Conservation (phyloP, 2,329 filamentous ascomycete species). For the Amphichorda felina region DNA sequence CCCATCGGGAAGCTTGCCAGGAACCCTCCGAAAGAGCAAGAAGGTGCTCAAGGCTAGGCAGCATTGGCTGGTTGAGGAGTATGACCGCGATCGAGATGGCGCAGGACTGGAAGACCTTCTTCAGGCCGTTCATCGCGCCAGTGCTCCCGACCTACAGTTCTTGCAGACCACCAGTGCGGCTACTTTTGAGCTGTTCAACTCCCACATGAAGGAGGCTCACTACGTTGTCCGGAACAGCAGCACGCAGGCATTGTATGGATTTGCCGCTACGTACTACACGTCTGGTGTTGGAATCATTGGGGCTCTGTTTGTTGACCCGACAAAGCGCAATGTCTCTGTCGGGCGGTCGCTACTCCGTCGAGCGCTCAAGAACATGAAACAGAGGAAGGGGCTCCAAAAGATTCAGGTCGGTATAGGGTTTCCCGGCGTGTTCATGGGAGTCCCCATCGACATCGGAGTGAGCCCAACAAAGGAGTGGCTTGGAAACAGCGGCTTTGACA, state of each 20-base stretch:
- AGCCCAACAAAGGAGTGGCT: conserved; percentile 63
- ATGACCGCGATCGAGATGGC: conserved; percentile 67
- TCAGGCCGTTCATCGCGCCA: conserved; percentile 54
- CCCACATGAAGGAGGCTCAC: conserved; percentile 66
- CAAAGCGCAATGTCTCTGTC: conserved; percentile 77
- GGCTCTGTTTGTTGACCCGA: conserved; percentile 80
- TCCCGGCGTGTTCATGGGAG: conserved; percentile 77
- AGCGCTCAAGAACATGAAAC: conserved; percentile 61
- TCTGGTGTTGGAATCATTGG: conserved; percentile 64
- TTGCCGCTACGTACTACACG: conserved; percentile 79
- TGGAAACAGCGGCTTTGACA: conserved; percentile 81
- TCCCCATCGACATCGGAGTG: conserved; percentile 46
- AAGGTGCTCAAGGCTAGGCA: conserved; percentile 83
- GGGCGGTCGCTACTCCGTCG: conserved; percentile 81
- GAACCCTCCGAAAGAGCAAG: conserved; percentile 76
- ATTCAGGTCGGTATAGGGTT: conserved; percentile 74
- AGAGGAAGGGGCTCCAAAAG: conserved; percentile 61
- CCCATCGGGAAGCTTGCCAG: conserved; percentile 48
- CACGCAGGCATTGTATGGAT: conserved; percentile 82
- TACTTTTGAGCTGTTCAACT: conserved; percentile 63
- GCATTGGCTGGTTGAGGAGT: conserved; percentile 88
- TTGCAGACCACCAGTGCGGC: conserved; percentile 57
- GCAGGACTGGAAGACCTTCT: conserved; percentile 66
- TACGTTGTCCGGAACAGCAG: conserved; percentile 92
- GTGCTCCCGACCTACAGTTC: conserved; percentile 55